Evolutionary conservation across 1,284 basidiomycete genomes (phyloP).

Genomic region (Wolfiporia cocos): DNA sequence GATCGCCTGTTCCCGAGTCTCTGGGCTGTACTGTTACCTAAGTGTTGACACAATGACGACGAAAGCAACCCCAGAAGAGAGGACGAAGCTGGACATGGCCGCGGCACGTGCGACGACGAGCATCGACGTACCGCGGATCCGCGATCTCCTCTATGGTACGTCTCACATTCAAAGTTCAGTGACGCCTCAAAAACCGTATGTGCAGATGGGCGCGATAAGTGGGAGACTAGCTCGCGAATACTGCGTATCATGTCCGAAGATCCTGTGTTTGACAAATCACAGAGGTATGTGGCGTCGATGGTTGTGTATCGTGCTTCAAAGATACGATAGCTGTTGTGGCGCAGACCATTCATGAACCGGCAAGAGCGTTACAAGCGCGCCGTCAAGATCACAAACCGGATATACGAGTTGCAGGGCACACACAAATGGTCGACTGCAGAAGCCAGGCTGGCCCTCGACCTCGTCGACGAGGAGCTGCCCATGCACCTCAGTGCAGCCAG

Average conservation of each 20-base stretch:
- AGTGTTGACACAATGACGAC: not conserved
- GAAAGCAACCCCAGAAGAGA: not conserved
- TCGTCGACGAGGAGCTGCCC: constrained; percentile 48
- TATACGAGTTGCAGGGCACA: constrained; percentile 49
- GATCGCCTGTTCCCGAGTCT: too few species aligned
- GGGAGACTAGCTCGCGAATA: constrained; percentile 43
- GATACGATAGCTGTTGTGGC: not conserved
- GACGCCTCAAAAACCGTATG: not conserved
- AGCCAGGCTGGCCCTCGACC: constrained; percentile 33
- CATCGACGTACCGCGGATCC: constrained; percentile 34
- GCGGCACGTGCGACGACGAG: constrained; percentile 36
- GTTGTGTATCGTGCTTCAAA: not conserved
- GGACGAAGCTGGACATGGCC: constrained; percentile 35
- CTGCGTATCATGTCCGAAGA: constrained; percentile 48
- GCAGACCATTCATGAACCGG: constrained; percentile 46
- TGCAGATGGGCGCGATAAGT: constrained; percentile 41
- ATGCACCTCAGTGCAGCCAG: constrained; percentile 52
- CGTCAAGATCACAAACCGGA: constrained; percentile 43
- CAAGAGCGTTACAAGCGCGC: constrained; percentile 44
- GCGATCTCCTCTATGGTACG: constrained; percentile 45
- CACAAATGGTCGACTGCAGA: constrained; percentile 50
- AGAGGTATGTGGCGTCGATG: constrained; percentile 31
- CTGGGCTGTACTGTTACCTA: too few species aligned
- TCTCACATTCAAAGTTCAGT: not conserved
- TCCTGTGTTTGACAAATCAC: constrained; percentile 58